These are phyloP conservation scores for Trichoderma sp. DNA, from an alignment of 2,329 filamentous ascomycete species.

Conservation along the genomic window DNA sequence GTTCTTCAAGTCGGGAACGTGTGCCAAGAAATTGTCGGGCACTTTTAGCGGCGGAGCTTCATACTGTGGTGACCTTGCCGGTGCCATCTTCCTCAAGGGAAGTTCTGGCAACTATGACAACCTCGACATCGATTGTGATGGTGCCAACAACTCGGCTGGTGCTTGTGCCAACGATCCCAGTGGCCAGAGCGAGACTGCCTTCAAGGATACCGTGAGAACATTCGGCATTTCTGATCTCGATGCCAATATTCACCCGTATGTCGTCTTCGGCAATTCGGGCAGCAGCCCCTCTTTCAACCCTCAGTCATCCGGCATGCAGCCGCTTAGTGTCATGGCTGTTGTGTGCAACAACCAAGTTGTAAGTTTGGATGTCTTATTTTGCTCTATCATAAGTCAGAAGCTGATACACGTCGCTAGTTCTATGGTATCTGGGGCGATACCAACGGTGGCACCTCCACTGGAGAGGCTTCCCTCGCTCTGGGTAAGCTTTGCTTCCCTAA, in stretches of 20 bases:
- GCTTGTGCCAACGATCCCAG: slow-evolving; percentile 20
- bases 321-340: slow-evolving; percentile 20
- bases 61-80: slow-evolving; percentile 35
- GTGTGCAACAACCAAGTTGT: slow-evolving; percentile 21
- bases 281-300: slow-evolving; percentile 14
- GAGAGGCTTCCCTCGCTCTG: slow-evolving; percentile 52
- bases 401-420: slow-evolving; percentile 10
- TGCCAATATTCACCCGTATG: slow-evolving; percentile 21
- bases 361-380: not conserved
- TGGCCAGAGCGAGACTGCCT: slow-evolving; percentile 18
- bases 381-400: not conserved
- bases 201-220: slow-evolving; percentile 15
- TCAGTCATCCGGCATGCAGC: not conserved
- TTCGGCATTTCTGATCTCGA: slow-evolving; percentile 19
- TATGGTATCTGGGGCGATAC: slow-evolving; percentile 58
- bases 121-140: slow-evolving; percentile 21
- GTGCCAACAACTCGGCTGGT: slow-evolving; percentile 18
- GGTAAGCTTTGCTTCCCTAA: slow-evolving; percentile 52
- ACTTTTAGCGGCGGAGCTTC: slow-evolving; percentile 20
- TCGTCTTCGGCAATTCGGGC: slow-evolving; percentile 19
- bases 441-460: slow-evolving; percentile 48
- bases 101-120: slow-evolving; percentile 21
- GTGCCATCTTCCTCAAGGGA: slow-evolving; percentile 33
- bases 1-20: slow-evolving; percentile 31
- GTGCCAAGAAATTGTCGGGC: slow-evolving; percentile 25